Evolutionary conservation across 2,329 filamentous ascomycete genomes (phyloP), one percentile per base, ranked within the genome.

Genomic region (Aspergillus uvarum): DNA sequence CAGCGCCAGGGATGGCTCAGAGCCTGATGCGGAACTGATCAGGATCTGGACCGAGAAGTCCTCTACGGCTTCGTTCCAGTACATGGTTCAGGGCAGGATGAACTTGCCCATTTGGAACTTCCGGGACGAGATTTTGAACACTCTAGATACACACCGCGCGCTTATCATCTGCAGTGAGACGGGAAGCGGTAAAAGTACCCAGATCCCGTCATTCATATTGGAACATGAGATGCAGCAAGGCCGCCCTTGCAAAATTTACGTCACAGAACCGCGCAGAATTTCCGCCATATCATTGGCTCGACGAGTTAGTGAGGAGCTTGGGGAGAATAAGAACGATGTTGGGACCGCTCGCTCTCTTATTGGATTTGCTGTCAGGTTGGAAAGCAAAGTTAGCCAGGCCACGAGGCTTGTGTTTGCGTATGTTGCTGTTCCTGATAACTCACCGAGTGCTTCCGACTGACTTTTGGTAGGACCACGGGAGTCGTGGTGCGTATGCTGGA

Each of bases 401-500:
- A 98, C 93, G 2, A 84, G 91, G 54, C 84, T 99, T 26, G 87
- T 98, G 5, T 99, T 92, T 76, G 95, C 95, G 56, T 97, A 89
- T 48, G 76, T 76, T 54, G 7, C 49, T 12, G 4, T 4, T 21
- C 19, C 29, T 14, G 52, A 22, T 29, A 16, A 10, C 10, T 12
- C 19, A 12, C 11, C 47, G 19, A 24, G 47, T 35, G 12, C 29
- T 47, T 24, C 19, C 31, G 16, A 60, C 66, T 70, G 42, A 68
- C 59, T 22, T 21, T n/a, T 22, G 50, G 19, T 60, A 78, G 76
- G 24, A 81, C 86, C 24, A 86, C 87, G 49, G 87, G 95, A 79
- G 96, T 99, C 59, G 92, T 99, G n/a, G 91, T 99, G 82, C 88
- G 95, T 29, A 98, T 99, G 94, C 82, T 99, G 14, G 95, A 99